Conservation (phyloP, 352 stramenopile genomes). For the Sclerospora graminicola region DNA sequence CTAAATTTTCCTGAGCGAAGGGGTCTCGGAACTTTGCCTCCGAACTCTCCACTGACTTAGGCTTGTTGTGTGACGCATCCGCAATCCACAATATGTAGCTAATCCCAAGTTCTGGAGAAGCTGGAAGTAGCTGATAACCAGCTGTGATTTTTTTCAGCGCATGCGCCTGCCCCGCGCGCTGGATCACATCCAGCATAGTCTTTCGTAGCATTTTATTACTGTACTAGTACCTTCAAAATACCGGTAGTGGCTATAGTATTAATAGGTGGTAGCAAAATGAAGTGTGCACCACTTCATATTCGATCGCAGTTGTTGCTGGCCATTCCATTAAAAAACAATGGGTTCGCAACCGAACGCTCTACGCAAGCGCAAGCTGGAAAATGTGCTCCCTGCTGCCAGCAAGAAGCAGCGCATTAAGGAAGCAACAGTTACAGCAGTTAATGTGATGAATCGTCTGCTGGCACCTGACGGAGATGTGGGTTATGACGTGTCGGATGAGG, state of each 20-base stretch:
- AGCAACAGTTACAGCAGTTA: constrained; percentile 49
- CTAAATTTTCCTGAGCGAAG: constrained; percentile 62
- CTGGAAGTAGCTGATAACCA: constrained; percentile 37
- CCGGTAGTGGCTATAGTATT: too few species aligned
- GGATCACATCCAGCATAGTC: constrained; percentile 49
- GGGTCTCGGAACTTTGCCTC: constrained; percentile 71
- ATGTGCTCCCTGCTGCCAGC: constrained; percentile 2
- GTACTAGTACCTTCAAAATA: too few species aligned
- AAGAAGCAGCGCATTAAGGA: constrained; percentile 65
- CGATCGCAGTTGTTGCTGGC: too few species aligned
- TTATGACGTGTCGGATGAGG: constrained; percentile 39
- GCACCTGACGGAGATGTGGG: constrained; percentile 30
- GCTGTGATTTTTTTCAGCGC: constrained; percentile 58
- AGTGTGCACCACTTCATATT: too few species aligned
- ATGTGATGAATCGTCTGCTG: constrained; percentile 61
- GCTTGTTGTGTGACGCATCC: constrained; percentile 29
- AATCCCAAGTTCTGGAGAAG: constrained; percentile 18
- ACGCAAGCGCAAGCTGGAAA: constrained; percentile 27
- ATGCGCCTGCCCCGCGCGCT: constrained; percentile 40
- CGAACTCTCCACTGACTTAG: constrained; percentile 10
- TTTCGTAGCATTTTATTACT: constrained; percentile 54
- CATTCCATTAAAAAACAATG: too few species aligned
- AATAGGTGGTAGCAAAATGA: too few species aligned
- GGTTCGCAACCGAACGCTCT: constrained; percentile 4
- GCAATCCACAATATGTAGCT: constrained; percentile 52